Evolutionary conservation across 768 basidiomycete species (phyloP).

Genomic region (Mycena galericulata): DNA sequence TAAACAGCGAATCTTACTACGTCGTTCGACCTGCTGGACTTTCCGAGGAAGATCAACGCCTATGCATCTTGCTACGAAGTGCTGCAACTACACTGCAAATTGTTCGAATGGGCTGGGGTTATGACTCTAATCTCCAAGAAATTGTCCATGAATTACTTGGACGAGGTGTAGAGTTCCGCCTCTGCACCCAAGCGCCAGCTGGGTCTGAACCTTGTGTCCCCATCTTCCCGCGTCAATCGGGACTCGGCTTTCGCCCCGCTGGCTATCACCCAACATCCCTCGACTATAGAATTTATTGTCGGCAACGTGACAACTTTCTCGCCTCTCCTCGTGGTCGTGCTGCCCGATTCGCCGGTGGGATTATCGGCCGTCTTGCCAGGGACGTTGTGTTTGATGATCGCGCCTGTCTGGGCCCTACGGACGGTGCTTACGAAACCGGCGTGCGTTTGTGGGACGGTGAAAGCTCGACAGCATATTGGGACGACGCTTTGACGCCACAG

Average conservation of each 20-base stretch:
- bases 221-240: not conserved
- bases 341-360: slow-evolving; percentile 7
- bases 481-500: slow-evolving; percentile 1
- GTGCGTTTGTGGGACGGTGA: slow-evolving; percentile 7
- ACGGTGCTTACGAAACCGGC: not conserved
- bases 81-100: not conserved
- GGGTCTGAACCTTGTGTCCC: not conserved
- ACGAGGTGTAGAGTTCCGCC: slow-evolving; percentile 1
- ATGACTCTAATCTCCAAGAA: not conserved
- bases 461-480: slow-evolving; percentile 10
- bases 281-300: not conserved
- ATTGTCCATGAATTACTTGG: not conserved
- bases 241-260: not conserved
- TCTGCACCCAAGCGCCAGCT: not conserved
- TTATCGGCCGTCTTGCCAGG: slow-evolving; percentile 7
- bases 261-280: not conserved
- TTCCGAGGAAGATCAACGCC: too few relatives aligned
- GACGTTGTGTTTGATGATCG: not conserved
- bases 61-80: not conserved
- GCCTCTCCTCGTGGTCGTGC: slow-evolving; percentile 3
- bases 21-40: not conserved
- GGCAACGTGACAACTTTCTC: not conserved
- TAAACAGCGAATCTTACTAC: not conserved
- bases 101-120: slow-evolving; percentile 4
- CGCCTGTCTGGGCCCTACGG: not conserved